Evolutionary conservation across 2,329 filamentous ascomycete species (phyloP), one percentile per base, ranked within the genome.

Genomic region (Aaosphaeria pasadenensis): DNA sequence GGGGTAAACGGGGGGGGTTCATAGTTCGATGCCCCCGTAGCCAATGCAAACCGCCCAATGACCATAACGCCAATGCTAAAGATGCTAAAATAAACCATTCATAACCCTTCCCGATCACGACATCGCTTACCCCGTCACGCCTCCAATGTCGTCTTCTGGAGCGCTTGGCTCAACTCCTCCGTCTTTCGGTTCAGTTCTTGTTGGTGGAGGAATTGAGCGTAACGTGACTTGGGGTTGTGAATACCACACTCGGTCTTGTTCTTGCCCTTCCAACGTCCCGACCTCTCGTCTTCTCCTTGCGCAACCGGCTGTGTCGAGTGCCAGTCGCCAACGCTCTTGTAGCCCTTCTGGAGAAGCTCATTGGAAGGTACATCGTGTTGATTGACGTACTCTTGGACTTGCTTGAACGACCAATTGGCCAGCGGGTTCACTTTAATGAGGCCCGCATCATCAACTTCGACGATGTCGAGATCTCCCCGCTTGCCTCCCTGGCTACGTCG

Each of bases 301-400:
- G 80, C 84, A 52, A 97, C 91, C 9, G 94, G 91, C 55, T 77
- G 87, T 4, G 94, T 99, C 44, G 91, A 96, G 80, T 99, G 94
- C 89, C 91, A 97, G 78, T 99, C 94, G 53, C 94, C 94, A 54
- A 99, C 81, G 56, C 90, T 96, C 81, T 97, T 96, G 81, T 99
- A 99, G n/a, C 94, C 94, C 50, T 79, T 81, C 74, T 96, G 89
- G 42, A 99, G 82, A 30, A 99, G 82, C 53, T 82, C 85, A 70
- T 99, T 99, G 80, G 96, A 97, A 0, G 94, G 94, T 4, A 99
- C 91, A 52, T 90, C 74, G 77, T 96, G 83, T 63, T 88, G 85
- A 61, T 85, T 82, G 74, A 96, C 83, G 75, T 99, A 99, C 38
- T 83, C 79, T 72, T 91, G 86, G 51, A 99, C 92, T 68, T 97